Conservation (phyloP, 164 flowering plant species). For the Tetracentron sinense region DNA sequence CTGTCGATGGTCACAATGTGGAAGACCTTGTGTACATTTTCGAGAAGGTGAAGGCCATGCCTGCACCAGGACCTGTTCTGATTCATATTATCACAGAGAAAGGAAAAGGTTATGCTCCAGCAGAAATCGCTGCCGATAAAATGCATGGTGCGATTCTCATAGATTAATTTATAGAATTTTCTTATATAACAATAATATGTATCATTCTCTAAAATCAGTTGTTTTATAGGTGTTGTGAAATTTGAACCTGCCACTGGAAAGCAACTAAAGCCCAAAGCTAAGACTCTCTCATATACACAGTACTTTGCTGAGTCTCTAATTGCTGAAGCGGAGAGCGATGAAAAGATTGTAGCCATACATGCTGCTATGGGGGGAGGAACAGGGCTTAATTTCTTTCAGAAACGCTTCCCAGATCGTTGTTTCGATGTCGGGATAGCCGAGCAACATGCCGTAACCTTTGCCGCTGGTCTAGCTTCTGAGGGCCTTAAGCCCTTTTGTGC, state of each 20-base stretch:
- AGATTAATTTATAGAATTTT: too few relatives aligned
- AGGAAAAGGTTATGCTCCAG: conserved; percentile 53
- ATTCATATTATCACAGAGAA: conserved; percentile 48
- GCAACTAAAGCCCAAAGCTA: conserved; percentile 36
- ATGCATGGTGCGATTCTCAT: conserved; percentile 42
- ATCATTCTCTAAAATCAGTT: not conserved
- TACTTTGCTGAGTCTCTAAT: too few relatives aligned
- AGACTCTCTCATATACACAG: conserved; percentile 32
- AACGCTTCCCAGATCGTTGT: conserved; percentile 38
- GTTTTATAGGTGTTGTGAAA: conserved; percentile 39
- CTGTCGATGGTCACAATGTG: conserved; percentile 37
- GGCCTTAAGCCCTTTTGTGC: too few relatives aligned
- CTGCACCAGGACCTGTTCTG: conserved; percentile 45
- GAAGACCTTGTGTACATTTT: conserved; percentile 40
- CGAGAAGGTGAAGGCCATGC: conserved; percentile 33
- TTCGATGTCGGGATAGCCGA: too few relatives aligned
- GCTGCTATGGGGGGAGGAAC: conserved; percentile 64
- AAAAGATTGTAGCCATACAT: conserved; percentile 40
- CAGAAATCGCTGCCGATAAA: conserved; percentile 40
- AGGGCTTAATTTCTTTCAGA: conserved; percentile 43
- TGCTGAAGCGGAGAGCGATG: conserved; percentile 44
- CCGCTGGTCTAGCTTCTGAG: conserved; percentile 55
- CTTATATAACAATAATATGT: too few relatives aligned
- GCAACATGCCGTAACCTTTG: conserved; percentile 61
- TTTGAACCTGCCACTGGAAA: conserved; percentile 48